Evolutionary conservation across 176 grass and related monocot genomes (phyloP).

Genomic region (Oryza australiensis): DNA sequence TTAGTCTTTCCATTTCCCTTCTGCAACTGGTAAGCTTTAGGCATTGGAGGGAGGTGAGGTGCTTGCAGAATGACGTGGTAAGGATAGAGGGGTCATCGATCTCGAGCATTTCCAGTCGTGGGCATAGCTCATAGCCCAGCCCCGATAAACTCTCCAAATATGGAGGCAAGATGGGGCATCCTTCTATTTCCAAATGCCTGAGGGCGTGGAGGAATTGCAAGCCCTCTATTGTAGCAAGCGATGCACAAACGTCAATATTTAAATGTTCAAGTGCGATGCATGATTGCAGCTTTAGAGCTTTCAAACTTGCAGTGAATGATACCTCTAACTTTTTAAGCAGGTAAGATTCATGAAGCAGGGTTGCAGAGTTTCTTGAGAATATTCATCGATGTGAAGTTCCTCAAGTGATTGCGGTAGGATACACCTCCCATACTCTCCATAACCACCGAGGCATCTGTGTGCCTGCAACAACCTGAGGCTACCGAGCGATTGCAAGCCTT

Average conservation of each 20-base stretch:
- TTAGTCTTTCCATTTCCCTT: background rate
- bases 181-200: accelerated
- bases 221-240: too few species aligned
- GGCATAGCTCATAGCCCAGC: background rate
- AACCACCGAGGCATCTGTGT: too few species aligned
- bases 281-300: too few species aligned
- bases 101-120: background rate
- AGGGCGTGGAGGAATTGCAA: background rate
- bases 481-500: background rate
- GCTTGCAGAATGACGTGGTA: constrained; percentile 10
- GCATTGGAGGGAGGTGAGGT: background rate
- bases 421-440: too few species aligned
- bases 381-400: too few species aligned
- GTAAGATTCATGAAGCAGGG: too few species aligned
- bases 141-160: background rate
- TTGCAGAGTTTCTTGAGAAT: too few species aligned
- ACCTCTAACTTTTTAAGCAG: too few species aligned
- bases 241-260: too few species aligned
- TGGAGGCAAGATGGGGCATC: background rate
- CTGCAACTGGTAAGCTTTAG: accelerated
- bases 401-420: too few species aligned
- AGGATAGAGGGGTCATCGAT: background rate
- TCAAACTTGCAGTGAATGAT: too few species aligned
- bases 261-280: too few species aligned
- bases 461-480: background rate